Conservation (phyloP, 164 flowering plant species). For the Magnolia officinalis region DNA sequence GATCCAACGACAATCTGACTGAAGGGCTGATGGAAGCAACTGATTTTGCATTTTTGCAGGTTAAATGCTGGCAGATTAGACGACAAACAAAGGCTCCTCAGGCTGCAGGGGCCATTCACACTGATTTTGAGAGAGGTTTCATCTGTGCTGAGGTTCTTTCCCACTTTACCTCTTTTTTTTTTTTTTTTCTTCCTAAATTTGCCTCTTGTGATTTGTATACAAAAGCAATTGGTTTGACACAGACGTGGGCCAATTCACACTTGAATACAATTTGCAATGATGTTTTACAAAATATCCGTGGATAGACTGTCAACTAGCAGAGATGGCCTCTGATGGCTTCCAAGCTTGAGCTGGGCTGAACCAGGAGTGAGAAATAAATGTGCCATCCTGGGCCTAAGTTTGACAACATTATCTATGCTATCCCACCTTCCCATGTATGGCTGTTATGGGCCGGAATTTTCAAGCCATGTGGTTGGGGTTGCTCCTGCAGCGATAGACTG, state of each 20-base stretch:
- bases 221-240: background rate
- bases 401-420: background rate
- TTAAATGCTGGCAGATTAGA: conserved; percentile 96
- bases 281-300: too few relatives aligned
- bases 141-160: conserved; percentile 86
- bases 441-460: background rate
- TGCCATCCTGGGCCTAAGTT: background rate
- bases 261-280: too few relatives aligned
- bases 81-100: conserved; percentile 96
- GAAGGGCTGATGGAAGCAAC: background rate
- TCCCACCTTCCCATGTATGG: background rate
- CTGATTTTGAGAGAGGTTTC: conserved; percentile 97
- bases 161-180: background rate
- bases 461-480: background rate
- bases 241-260: too few relatives aligned
- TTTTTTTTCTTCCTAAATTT: background rate
- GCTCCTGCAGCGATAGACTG: background rate
- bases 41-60: conserved; percentile 33
- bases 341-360: too few relatives aligned
- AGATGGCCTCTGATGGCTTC: too few relatives aligned
- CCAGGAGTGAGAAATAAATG: too few relatives aligned
- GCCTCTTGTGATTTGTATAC: background rate
- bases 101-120: conserved; percentile 96
- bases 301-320: too few relatives aligned
- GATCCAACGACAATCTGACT: background rate